Evolutionary conservation across 257 asterid genomes (phyloP).

Genomic region (Nicotiana benthamiana): DNA sequence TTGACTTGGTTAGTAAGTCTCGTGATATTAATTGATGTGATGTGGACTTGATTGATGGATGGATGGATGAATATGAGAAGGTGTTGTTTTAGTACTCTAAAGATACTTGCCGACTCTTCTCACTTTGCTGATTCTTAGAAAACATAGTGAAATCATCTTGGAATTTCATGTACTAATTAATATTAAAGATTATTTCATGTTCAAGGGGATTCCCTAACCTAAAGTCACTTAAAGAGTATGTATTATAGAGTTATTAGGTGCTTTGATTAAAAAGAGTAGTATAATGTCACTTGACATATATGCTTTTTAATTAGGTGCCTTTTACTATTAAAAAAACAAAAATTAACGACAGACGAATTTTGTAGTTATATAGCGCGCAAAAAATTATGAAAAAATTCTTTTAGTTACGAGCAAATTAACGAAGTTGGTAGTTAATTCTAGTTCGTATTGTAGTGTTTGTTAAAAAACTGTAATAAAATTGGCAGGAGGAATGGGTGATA

Average conservation of each 20-base stretch:
- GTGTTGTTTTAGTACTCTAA: neutral
- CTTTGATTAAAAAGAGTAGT: neutral
- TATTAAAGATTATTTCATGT: neutral
- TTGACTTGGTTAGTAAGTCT: neutral
- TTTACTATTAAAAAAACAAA: no score
- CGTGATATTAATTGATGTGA: conserved; percentile 4
- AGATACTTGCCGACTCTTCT: neutral
- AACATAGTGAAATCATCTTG: neutral
- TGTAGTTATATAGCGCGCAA: no score
- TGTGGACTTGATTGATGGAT: neutral
- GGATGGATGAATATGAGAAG: neutral
- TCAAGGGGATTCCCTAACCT: neutral
- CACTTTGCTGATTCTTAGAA: neutral
- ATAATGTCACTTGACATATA: neutral
- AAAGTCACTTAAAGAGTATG: neutral
- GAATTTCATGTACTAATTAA: no score
- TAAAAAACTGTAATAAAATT: neutral
- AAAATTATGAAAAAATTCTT: no score
- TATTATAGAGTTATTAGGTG: neutral
- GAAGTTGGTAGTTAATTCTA: no score
- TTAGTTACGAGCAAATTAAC: no score
- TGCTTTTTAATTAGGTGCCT: neutral
- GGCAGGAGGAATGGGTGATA: conserved; percentile 14
- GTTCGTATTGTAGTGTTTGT: neutral
- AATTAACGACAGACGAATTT: no score